A percentile compares a stretch with the other conserved stretches of the same genome.
These are phyloP conservation scores for Boletus edulis DNA, from an alignment of 768 basidiomycete species.

Conservation along the genomic window DNA sequence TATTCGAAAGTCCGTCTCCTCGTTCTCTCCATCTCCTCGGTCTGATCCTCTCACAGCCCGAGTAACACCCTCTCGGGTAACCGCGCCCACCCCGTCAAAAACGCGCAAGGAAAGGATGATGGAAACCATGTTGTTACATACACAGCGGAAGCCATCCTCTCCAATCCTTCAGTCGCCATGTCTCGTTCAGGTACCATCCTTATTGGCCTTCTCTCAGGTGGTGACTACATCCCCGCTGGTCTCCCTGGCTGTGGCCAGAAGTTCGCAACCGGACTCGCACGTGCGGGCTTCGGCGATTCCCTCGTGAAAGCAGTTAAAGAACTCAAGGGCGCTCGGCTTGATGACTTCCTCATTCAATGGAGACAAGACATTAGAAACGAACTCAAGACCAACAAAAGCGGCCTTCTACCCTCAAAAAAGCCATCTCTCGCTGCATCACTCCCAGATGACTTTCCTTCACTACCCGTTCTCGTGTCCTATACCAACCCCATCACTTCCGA, in stretches of 20 bases:
- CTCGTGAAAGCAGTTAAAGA: conserved; percentile 58
- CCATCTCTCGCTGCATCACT: conserved; percentile 62
- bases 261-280: conserved; percentile 76
- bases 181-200: conserved; percentile 70
- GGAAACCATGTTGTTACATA: conserved; percentile 61
- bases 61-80: conserved; percentile 76
- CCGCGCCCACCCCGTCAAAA: conserved; percentile 56
- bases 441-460: conserved; percentile 64
- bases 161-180: conserved; percentile 48
- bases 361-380: conserved; percentile 58
- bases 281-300: conserved; percentile 75
- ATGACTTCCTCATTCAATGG: conserved; percentile 61
- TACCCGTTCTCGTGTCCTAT: conserved; percentile 77
- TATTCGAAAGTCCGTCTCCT: conserved; percentile 67
- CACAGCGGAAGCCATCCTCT: conserved; percentile 36
- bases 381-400: conserved; percentile 65
- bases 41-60: conserved; percentile 41
- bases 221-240: conserved; percentile 82
- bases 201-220: conserved; percentile 83
- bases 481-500: conserved; percentile 75
- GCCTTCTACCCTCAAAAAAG: conserved; percentile 62
- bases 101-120: conserved; percentile 68
- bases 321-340: conserved; percentile 43
- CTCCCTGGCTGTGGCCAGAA: conserved; percentile 64
- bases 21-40: background rate